A percentile compares a stretch with the other conserved stretches of the same genome.
Evolutionary conservation across 1,139 yeast species (phyloP).

Genomic region (Yamadazyma sp.): DNA sequence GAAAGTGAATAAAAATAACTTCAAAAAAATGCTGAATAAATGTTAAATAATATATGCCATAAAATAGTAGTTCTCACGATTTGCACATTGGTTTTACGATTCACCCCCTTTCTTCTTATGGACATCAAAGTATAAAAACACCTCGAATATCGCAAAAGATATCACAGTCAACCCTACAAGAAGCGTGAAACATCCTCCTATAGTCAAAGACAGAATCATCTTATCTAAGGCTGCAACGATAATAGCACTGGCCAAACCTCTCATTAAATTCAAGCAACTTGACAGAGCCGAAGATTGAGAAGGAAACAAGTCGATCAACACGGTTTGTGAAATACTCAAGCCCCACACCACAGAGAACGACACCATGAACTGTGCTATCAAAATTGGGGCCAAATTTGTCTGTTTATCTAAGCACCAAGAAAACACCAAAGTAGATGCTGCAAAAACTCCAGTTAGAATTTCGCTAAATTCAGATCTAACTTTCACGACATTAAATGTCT

Average conservation of each 20-base stretch:
- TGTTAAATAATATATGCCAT: no score
- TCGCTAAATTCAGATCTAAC: constrained; percentile 29
- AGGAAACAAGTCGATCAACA: constrained; percentile 33
- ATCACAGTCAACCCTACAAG: constrained; percentile 32
- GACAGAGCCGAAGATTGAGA: constrained; percentile 30
- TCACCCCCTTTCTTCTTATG: neutral
- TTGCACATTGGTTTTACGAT: no score
- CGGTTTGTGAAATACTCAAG: constrained; percentile 25
- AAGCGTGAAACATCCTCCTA: constrained; percentile 67
- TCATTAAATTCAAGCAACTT: constrained; percentile 29
- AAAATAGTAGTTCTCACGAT: no score
- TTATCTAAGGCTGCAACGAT: constrained; percentile 61
- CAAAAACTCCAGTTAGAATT: constrained; percentile 34
- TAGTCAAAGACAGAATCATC: constrained; percentile 51
- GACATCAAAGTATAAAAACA: neutral
- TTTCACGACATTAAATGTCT: constrained; percentile 23
- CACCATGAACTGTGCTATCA: constrained; percentile 54
- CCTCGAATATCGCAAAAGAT: constrained; percentile 5
- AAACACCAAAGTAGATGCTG: constrained; percentile 38
- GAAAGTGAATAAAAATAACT: no score
- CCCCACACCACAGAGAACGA: constrained; percentile 31
- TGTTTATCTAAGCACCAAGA: constrained; percentile 68
- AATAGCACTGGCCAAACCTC: constrained; percentile 55
- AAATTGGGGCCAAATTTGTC: constrained; percentile 52
- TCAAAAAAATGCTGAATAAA: no score